Evolutionary conservation across 805 yeast genomes (phyloP), one percentile per base, ranked within the genome.

Genomic region (Wickerhamiella slavikovae): DNA sequence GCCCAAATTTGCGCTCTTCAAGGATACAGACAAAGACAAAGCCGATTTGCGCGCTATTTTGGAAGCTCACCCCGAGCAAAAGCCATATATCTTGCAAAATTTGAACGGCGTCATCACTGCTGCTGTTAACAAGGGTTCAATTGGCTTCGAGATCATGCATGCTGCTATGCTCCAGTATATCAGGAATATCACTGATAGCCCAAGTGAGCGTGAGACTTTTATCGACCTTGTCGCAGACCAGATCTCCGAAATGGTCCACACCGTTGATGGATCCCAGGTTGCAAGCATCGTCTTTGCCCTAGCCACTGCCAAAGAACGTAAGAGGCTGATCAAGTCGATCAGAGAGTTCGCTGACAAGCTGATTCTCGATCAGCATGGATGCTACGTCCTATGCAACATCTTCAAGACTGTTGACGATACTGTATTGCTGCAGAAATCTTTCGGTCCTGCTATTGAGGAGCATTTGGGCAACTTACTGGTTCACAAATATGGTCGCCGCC

Each of bases 331-430:
- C 37, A 77, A 66, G 53, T 49, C 72, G 11, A 64, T 85, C 51
- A 77, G 72, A 47, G 65, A 65, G 19, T 93, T 80, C 52, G 74
- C 71, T n/a, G 58, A 62, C 27, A 73, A 72, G 37, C 60, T 83
- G 49, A 70, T 79, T 31, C 66, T 69, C 37, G 85, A 85, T 49
- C 93, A 83, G 52, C 66, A 66, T 48, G 98, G 98, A 48, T 75
- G 78, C 51, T 43, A 62, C 27, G 95, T 83, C 10, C 62, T 83
- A 38, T 74, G 68, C 40, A 66, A 85, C 9, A 57, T 80, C 24
- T 72, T 78, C 52, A 63, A 75, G 66, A 71, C 85, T 17, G 89
- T 83, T 33, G 98, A 85, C 58, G 98, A 85, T 60, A 83, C 96
- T 2, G 89, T 76, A 31, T 60, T 79, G 43, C 64, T 79, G 25